phyloP scores from a whole-genome alignment of 2,329 filamentous ascomycete species.

The Akanthomyces muscarius region DNA sequence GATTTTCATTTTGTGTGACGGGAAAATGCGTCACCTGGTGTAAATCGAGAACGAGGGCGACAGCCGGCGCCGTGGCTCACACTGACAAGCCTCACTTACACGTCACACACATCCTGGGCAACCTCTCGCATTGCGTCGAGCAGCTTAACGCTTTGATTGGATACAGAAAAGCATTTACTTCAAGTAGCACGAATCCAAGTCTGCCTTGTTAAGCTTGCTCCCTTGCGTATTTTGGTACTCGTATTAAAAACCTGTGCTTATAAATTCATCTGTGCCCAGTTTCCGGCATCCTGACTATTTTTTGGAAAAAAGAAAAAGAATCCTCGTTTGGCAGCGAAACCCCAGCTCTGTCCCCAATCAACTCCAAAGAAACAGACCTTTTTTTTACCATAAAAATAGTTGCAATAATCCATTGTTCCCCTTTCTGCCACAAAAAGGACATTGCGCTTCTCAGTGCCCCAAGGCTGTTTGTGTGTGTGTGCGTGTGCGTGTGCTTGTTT shows the following conservation, averaged over 20 bases:
- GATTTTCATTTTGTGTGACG: too few species aligned
- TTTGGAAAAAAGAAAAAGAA: background rate
- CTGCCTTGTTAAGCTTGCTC: too few species aligned
- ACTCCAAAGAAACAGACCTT: background rate
- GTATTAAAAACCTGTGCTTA: background rate
- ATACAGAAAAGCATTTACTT: too few species aligned
- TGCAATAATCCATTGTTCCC: background rate
- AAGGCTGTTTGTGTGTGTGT: background rate
- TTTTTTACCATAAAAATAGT: constrained; percentile 6
- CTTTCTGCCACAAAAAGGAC: background rate
- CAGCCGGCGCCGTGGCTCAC: too few species aligned
- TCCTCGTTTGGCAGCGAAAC: background rate
- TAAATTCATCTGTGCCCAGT: background rate
- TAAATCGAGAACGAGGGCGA: too few species aligned
- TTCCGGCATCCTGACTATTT: background rate
- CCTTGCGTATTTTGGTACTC: too few species aligned
- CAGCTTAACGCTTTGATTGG: too few species aligned
- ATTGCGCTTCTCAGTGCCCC: background rate
- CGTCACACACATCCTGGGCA: too few species aligned
- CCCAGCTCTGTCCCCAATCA: background rate
- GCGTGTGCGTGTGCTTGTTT: background rate
- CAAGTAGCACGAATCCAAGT: too few species aligned
- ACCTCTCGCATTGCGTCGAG: too few species aligned
- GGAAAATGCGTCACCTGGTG: too few species aligned
- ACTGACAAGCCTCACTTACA: too few species aligned